These are phyloP conservation scores for Kazachstania viticola DNA, from an alignment of 805 yeast genomes.

Conservation along the genomic window DNA sequence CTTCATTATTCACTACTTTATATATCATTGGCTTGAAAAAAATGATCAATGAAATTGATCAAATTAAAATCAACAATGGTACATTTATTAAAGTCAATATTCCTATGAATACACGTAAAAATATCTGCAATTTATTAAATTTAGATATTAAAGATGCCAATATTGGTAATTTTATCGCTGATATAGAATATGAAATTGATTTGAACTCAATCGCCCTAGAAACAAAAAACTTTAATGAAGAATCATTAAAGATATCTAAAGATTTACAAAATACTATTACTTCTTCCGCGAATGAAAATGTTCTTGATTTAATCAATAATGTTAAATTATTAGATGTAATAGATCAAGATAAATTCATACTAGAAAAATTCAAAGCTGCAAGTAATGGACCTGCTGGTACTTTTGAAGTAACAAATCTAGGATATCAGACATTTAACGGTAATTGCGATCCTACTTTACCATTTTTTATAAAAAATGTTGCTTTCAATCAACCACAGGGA, in stretches of 20 bases:
- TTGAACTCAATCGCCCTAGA: no score
- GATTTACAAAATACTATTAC: conserved; percentile 4
- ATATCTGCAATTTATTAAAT: conserved; percentile 5
- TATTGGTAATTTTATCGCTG: conserved; percentile 19
- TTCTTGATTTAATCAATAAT: conserved; percentile 9
- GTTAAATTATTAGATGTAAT: conserved; percentile 16
- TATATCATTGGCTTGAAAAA: conserved; percentile 4
- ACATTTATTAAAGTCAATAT: conserved; percentile 6
- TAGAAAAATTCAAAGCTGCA: conserved; percentile 7
- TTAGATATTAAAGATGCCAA: conserved; percentile 4
- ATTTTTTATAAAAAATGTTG: conserved; percentile 14
- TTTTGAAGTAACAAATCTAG: conserved; percentile 23
- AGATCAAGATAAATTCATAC: conserved; percentile 10
- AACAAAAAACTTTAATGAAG: conserved; percentile 1
- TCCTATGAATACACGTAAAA: conserved; percentile 19
- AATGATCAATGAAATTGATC: no score
- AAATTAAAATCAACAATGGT: conserved; percentile 3
- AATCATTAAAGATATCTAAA: conserved; percentile 13
- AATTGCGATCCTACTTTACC: conserved; percentile 1
- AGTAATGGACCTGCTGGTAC: conserved; percentile 14
- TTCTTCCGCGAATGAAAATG: conserved; percentile 2
- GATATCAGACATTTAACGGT: conserved; percentile 11
- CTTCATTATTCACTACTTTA: conserved; percentile 13
- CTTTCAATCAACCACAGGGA: conserved; percentile 22
- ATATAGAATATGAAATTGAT: conserved; percentile 8